These are phyloP conservation scores for Tilletiopsis washingtonensis DNA, from an alignment of 1,284 basidiomycete species.

Conservation along the genomic window DNA sequence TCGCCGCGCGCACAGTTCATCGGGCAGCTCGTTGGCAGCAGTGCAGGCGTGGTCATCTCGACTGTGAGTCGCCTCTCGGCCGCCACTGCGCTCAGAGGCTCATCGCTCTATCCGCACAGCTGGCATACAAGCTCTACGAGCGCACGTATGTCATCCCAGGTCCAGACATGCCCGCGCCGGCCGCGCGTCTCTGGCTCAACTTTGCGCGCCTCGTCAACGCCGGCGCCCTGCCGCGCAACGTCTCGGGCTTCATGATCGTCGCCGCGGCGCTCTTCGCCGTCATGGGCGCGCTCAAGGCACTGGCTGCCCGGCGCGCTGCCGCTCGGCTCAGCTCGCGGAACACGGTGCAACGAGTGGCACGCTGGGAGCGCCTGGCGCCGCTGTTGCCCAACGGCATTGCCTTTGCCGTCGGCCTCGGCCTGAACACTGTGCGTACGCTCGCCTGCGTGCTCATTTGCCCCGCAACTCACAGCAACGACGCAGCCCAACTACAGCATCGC, in stretches of 20 bases:
- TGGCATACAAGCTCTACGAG: slow-evolving; percentile 70
- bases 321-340: too few species aligned
- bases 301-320: slow-evolving; percentile 31
- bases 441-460: neutral
- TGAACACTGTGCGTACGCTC: slow-evolving; percentile 58
- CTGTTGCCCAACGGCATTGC: slow-evolving; percentile 38
- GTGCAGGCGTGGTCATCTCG: slow-evolving; percentile 73
- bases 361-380: slow-evolving; percentile 12
- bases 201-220: slow-evolving; percentile 76
- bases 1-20: slow-evolving; percentile 47
- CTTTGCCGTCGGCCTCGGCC: slow-evolving; percentile 65
- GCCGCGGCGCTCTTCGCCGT: slow-evolving; percentile 56
- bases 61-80: too few species aligned
- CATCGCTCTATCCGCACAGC: neutral
- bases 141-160: slow-evolving; percentile 67
- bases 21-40: slow-evolving; percentile 52
- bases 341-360: too few species aligned
- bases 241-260: slow-evolving; percentile 67
- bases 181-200: slow-evolving; percentile 71
- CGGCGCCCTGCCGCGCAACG: slow-evolving; percentile 70
- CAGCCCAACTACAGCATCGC: slow-evolving; percentile 56
- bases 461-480: too few species aligned
- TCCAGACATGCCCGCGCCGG: slow-evolving; percentile 85
- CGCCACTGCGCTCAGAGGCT: too few species aligned
- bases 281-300: slow-evolving; percentile 54